A percentile compares a stretch with the other conserved stretches of the same genome.
These are phyloP conservation scores for Ramichloridium luteum DNA, from an alignment of 2,329 filamentous ascomycete genomes.

Conservation along the genomic window DNA sequence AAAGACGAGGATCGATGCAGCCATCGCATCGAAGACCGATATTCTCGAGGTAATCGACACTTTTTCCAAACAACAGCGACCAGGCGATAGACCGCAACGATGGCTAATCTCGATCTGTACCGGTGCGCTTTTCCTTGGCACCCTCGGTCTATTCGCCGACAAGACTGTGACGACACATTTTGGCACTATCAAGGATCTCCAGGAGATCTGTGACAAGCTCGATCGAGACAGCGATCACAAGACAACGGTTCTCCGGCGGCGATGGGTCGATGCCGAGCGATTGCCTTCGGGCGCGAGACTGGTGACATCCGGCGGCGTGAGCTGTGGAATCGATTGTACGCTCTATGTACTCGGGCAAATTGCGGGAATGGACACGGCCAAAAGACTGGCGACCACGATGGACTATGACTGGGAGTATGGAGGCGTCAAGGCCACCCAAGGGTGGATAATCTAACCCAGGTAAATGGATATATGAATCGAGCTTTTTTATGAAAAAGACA, in stretches of 20 bases:
- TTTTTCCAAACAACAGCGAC: constrained; percentile 2
- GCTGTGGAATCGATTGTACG: constrained; percentile 11
- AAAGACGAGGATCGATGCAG: constrained; percentile 2
- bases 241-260: constrained; percentile 7
- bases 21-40: constrained; percentile 4
- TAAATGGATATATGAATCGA: too few species aligned
- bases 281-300: constrained; percentile 5
- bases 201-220: constrained; percentile 3
- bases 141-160: constrained; percentile 2
- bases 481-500: too few species aligned
- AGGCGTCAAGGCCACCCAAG: constrained; percentile 4
- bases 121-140: constrained; percentile 6
- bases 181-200: constrained; percentile 3
- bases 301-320: constrained; percentile 8
- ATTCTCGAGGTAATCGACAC: constrained; percentile 3
- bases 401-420: constrained; percentile 11
- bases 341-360: constrained; percentile 8
- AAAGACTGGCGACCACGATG: constrained; percentile 8
- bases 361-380: constrained; percentile 9
- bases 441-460: constrained; percentile 6
- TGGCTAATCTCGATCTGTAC: constrained; percentile 9
- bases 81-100: too few species aligned
- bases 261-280: constrained; percentile 7
- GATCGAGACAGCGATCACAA: neutral
- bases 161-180: constrained; percentile 9